Evolutionary conservation across 2,329 filamentous ascomycete genomes (phyloP).

Genomic region (Magnaporthiopsis incrustans): DNA sequence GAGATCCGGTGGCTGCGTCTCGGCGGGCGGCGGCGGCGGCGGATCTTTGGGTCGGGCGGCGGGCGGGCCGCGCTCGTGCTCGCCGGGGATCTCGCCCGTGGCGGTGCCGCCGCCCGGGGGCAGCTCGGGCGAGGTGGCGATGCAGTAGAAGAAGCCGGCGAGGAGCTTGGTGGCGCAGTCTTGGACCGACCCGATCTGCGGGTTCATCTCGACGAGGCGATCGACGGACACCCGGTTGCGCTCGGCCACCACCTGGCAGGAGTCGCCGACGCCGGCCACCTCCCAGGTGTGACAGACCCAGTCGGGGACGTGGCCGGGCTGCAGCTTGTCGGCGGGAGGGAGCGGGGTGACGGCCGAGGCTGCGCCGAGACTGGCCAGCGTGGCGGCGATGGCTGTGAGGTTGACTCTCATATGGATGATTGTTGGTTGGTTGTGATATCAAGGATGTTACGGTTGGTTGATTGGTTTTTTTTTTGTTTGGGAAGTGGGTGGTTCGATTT

Average conservation of each 20-base stretch:
- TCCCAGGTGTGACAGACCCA: not conserved
- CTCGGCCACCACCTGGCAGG: not conserved
- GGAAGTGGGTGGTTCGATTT: not conserved
- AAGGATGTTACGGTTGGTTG: not conserved
- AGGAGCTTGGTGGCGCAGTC: not conserved
- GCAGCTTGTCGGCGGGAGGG: not conserved
- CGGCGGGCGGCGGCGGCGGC: not conserved
- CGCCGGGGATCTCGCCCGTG: not conserved
- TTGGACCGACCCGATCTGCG: not conserved
- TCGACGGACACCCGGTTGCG: not conserved
- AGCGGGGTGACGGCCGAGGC: not conserved
- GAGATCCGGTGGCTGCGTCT: too few relatives aligned
- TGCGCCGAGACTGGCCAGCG: not conserved
- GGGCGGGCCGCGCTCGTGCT: not conserved
- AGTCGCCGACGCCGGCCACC: not conserved
- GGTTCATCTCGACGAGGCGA: constrained; percentile 5
- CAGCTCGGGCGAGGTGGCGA: not conserved
- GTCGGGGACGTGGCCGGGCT: not conserved
- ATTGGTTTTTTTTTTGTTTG: too few relatives aligned
- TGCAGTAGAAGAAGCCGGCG: constrained; percentile 3
- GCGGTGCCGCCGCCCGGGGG: not conserved
- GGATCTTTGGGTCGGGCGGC: not conserved
- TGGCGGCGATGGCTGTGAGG: not conserved
- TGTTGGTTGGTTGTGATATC: not conserved
- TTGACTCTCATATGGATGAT: not conserved